Conservation (phyloP, 2,329 filamentous ascomycete species). For the Diaporthe helianthi region DNA sequence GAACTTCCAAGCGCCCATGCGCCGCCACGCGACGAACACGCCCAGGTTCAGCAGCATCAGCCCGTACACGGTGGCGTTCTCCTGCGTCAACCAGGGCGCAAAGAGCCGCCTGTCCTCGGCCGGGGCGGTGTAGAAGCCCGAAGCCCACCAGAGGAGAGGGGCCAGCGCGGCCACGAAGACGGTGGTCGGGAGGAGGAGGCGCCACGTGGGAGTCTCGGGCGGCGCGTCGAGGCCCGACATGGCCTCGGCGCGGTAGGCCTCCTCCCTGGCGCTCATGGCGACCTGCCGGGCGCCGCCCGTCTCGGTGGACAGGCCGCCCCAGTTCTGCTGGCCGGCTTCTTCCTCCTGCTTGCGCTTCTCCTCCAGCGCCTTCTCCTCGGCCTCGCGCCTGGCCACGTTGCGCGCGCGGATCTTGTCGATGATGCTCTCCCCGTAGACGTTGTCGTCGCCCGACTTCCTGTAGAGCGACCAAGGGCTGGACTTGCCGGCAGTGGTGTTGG, state of each 20-base stretch:
- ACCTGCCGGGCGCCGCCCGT: slow-evolving; percentile 20
- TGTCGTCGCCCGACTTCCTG: slow-evolving; percentile 44
- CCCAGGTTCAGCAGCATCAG: slow-evolving; percentile 67
- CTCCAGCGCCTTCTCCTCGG: slow-evolving; percentile 52
- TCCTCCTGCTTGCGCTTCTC: slow-evolving; percentile 51
- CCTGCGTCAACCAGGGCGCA: slow-evolving; percentile 66
- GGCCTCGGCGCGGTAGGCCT: slow-evolving; percentile 53
- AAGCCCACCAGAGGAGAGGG: slow-evolving; percentile 43
- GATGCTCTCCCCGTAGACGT: slow-evolving; percentile 64
- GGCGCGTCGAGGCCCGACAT: slow-evolving; percentile 59
- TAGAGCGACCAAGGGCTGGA: slow-evolving; percentile 29
- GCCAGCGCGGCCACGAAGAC: slow-evolving; percentile 55
- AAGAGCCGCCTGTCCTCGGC: slow-evolving; percentile 57
- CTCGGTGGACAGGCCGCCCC: slow-evolving; percentile 51
- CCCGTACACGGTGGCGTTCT: slow-evolving; percentile 67
- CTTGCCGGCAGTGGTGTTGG: slow-evolving; percentile 30
- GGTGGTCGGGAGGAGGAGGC: slow-evolving; percentile 63
- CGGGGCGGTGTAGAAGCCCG: slow-evolving; percentile 58
- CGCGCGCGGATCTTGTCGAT: slow-evolving; percentile 64
- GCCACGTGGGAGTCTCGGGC: slow-evolving; percentile 58
- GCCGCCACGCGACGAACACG: slow-evolving; percentile 65
- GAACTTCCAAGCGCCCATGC: slow-evolving; percentile 69
- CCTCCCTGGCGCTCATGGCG: slow-evolving; percentile 47
- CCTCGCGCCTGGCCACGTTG: slow-evolving; percentile 58
- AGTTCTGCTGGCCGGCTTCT: slow-evolving; percentile 45